Conservation (phyloP, 1,139 yeast species). For the Candida mesenterica region DNA sequence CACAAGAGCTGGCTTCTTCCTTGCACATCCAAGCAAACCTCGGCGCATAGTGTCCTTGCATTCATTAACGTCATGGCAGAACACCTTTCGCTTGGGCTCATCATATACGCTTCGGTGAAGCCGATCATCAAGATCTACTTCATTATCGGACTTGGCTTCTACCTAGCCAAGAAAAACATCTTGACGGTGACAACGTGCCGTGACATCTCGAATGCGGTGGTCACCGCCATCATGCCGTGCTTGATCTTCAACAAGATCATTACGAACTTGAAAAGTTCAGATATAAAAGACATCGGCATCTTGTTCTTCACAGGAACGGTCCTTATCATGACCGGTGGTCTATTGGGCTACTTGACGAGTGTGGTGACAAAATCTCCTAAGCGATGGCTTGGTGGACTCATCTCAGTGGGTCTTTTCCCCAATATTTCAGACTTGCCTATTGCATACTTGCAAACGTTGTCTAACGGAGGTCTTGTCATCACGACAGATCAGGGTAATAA, state of each 20-base stretch:
- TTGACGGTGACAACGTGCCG: conserved; percentile 71
- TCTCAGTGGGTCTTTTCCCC: conserved; percentile 63
- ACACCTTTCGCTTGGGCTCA: conserved; percentile 59
- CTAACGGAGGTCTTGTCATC: conserved; percentile 60
- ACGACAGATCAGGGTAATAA: conserved; percentile 57
- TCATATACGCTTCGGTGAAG: conserved; percentile 78
- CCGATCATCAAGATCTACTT: conserved; percentile 85
- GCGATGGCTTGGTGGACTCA: conserved; percentile 75
- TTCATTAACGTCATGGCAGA: no score
- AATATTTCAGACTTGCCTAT: conserved; percentile 84
- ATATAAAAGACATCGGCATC: conserved; percentile 74
- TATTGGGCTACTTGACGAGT: conserved; percentile 33
- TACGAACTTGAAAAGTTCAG: conserved; percentile 62
- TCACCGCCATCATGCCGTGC: conserved; percentile 74
- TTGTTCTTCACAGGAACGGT: conserved; percentile 55
- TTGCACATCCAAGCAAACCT: no score
- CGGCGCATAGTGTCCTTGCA: no score
- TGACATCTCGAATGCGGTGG: conserved; percentile 70
- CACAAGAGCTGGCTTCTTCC: no score
- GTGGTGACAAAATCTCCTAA: conserved; percentile 55
- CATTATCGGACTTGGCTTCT: conserved; percentile 68
- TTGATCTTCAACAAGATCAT: conserved; percentile 78
- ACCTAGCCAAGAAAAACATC: conserved; percentile 63
- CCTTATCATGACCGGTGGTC: conserved; percentile 39
- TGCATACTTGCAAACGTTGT: conserved; percentile 81